These are phyloP conservation scores for Acidomyces sp. DNA, from an alignment of 495 filamentous ascomycete genomes.

Conservation along the genomic window DNA sequence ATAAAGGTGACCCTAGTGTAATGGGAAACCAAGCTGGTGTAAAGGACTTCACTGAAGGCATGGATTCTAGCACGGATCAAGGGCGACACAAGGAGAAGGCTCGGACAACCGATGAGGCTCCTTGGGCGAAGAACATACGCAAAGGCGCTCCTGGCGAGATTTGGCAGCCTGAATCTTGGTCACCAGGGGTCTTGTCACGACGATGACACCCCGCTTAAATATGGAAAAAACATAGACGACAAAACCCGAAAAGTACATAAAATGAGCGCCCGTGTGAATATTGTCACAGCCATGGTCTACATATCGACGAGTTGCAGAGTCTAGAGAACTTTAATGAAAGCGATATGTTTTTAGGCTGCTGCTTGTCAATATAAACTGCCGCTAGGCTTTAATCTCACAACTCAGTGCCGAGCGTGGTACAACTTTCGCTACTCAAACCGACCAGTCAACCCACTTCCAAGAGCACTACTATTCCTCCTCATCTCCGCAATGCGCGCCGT, in stretches of 20 bases:
- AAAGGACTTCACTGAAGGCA: slow-evolving; percentile 6
- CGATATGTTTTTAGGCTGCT: no score
- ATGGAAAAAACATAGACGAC: no score
- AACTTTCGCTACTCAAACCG: slow-evolving; percentile 18
- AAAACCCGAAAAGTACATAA: no score
- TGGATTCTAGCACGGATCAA: slow-evolving; percentile 18
- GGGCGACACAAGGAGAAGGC: slow-evolving; percentile 23
- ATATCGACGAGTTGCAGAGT: no score
- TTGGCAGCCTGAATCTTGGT: slow-evolving; percentile 71
- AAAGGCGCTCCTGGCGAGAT: slow-evolving; percentile 47
- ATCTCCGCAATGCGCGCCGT: slow-evolving; percentile 43
- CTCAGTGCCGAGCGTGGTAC: background rate
- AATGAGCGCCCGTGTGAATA: no score
- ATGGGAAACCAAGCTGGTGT: slow-evolving; percentile 9
- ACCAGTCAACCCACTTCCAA: slow-evolving; percentile 13
- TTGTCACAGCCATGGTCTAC: no score
- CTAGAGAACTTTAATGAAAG: no score
- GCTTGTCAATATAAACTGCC: background rate
- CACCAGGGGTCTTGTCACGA: slow-evolving; percentile 29
- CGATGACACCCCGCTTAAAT: no score
- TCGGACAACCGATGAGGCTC: slow-evolving; percentile 32
- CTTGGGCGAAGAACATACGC: slow-evolving; percentile 43
- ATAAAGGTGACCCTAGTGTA: slow-evolving; percentile 17
- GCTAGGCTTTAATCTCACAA: background rate
- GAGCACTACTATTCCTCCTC: slow-evolving; percentile 25